phyloP scores from a whole-genome alignment of 202 grass and related monocot genomes.

The Digitaria exilis region DNA sequence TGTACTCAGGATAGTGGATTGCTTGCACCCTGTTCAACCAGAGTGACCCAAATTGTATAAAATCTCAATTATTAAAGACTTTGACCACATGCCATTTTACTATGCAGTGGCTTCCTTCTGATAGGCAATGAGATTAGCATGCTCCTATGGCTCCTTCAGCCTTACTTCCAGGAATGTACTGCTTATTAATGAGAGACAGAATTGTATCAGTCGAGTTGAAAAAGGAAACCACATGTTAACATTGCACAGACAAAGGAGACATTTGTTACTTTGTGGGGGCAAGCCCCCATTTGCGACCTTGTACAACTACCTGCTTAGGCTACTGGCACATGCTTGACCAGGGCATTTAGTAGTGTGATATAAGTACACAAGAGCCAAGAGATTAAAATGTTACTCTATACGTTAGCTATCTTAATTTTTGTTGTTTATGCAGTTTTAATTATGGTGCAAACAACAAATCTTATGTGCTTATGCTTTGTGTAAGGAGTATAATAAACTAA shows the following conservation, averaged over 20 bases:
- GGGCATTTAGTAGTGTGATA: too few species aligned
- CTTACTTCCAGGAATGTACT: too few species aligned
- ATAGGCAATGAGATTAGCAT: not conserved
- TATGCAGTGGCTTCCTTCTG: not conserved
- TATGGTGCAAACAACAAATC: too few species aligned
- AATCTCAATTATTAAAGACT: not conserved
- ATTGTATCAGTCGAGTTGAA: not conserved
- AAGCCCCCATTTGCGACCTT: too few species aligned
- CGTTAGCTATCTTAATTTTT: not conserved
- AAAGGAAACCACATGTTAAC: not conserved
- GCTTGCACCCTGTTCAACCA: not conserved
- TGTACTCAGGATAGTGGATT: not conserved
- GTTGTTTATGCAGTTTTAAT: too few species aligned
- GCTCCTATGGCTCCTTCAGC: not conserved
- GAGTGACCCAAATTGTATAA: not conserved
- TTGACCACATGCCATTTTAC: not conserved
- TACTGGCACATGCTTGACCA: too few species aligned
- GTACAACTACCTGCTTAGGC: too few species aligned
- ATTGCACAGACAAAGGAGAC: too few species aligned
- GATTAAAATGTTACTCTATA: not conserved
- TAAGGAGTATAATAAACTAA: too few species aligned
- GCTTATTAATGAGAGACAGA: not conserved
- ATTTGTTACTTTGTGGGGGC: not conserved
- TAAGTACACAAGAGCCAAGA: too few species aligned
- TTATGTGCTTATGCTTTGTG: too few species aligned